A percentile compares a stretch with the other conserved stretches of the same genome.
phyloP scores from a whole-genome alignment of 345 rosid genomes.

The Murraya koenigii region DNA sequence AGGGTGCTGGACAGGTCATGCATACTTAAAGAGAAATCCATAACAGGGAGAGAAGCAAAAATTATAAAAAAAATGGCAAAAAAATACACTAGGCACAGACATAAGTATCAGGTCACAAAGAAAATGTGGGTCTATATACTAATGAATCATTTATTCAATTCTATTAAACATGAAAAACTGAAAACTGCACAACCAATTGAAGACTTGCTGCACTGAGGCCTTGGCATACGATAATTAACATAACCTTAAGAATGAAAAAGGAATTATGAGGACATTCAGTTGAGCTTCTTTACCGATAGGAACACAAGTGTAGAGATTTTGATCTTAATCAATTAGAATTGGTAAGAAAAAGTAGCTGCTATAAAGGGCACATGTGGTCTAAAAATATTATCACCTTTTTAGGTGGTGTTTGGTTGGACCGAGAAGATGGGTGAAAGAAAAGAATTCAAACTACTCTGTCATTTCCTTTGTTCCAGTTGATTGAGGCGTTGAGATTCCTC shows the following conservation, averaged over 20 bases:
- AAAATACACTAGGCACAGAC: background rate
- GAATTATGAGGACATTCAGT: background rate
- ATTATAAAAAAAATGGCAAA: background rate
- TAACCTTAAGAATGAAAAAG: background rate
- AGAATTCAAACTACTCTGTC: too few relatives aligned
- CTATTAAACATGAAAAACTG: background rate
- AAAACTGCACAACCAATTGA: background rate
- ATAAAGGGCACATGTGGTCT: background rate
- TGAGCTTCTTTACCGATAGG: background rate
- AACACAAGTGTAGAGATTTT: background rate
- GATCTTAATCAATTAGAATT: background rate
- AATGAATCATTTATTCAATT: background rate
- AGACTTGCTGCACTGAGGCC: background rate
- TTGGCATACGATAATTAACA: background rate
- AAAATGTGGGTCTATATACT: background rate
- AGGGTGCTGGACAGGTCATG: background rate
- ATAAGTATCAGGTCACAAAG: background rate
- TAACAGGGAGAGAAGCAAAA: background rate
- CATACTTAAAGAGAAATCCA: constrained; percentile 1
- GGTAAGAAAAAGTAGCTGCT: background rate
- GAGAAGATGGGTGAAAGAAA: too few relatives aligned
- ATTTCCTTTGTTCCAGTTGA: too few relatives aligned
- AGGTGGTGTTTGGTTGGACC: too few relatives aligned
- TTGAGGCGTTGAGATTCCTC: too few relatives aligned
- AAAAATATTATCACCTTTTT: too few relatives aligned